Percentiles rank a stretch among this genome's conserved stretches.
These are phyloP conservation scores for Mortierella claussenii DNA, from an alignment of 192 early-diverging fungal genomes.

Conservation along the genomic window DNA sequence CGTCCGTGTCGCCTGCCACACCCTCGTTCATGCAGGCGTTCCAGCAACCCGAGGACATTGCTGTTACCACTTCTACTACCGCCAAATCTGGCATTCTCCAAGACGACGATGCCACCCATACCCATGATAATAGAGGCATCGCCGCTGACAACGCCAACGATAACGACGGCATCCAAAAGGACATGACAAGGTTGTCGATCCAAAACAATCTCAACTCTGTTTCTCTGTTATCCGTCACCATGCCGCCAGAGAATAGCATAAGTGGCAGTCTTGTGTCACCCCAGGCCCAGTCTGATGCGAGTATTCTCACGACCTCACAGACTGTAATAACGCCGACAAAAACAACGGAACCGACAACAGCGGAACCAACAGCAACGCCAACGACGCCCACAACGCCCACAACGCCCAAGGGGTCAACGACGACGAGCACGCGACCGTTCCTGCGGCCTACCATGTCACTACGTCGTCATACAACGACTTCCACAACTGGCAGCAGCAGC, in stretches of 20 bases:
- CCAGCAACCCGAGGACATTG: slow-evolving; percentile 3
- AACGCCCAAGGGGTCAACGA: not conserved
- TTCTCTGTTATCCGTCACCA: not conserved
- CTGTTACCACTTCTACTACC: not conserved
- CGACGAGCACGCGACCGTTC: no score
- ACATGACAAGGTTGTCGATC: no score
- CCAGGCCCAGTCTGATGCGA: not conserved
- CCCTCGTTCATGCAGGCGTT: slow-evolving; percentile 36
- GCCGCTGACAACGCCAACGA: not conserved
- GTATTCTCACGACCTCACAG: not conserved
- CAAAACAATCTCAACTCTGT: no score
- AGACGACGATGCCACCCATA: not conserved
- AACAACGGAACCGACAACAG: not conserved
- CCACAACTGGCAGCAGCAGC: not conserved
- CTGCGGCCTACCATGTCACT: no score
- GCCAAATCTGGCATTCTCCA: not conserved
- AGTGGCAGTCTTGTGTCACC: not conserved
- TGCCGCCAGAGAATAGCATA: not conserved
- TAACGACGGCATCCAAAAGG: no score
- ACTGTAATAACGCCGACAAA: not conserved
- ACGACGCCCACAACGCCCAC: slow-evolving; percentile 4
- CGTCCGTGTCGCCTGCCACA: not conserved
- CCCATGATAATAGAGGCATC: not conserved
- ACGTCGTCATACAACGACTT: slow-evolving; percentile 49
- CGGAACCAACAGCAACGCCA: not conserved